Evolutionary conservation across 148 eudicot genomes (phyloP).

Genomic region (Rhododendron molle): DNA sequence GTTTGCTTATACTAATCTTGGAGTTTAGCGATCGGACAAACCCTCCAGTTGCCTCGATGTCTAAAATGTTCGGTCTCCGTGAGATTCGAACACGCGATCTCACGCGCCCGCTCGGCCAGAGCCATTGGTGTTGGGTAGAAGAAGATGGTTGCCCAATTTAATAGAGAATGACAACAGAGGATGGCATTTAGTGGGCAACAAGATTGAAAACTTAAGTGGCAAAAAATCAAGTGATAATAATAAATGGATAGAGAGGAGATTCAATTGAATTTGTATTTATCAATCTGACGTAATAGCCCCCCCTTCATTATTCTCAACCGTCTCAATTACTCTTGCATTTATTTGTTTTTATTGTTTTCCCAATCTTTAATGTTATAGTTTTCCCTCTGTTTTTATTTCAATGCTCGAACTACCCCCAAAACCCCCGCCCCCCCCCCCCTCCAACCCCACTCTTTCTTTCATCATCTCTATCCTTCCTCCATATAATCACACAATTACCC

Average conservation of each 20-base stretch:
- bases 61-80: no score
- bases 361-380: conserved; percentile 27
- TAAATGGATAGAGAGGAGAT: not conserved
- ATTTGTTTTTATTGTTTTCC: conserved; percentile 47
- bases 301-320: conserved; percentile 56
- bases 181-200: conserved; percentile 1
- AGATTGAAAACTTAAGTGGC: not conserved
- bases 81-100: not conserved
- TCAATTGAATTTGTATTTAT: conserved; percentile 58
- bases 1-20: no score
- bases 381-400: conserved; percentile 17
- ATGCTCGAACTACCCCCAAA: conserved; percentile 30
- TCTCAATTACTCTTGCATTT: conserved; percentile 72
- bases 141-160: not conserved
- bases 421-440: no score
- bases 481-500: not conserved
- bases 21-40: no score
- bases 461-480: not conserved
- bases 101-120: not conserved
- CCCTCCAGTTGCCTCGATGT: no score
- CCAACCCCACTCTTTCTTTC: not conserved
- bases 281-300: conserved; percentile 47
- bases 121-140: not conserved
- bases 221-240: not conserved
- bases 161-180: conserved; percentile 5